Base-by-base conservation (phyloP, 1,284 basidiomycete species). In the Grifola frondosa region DNA sequence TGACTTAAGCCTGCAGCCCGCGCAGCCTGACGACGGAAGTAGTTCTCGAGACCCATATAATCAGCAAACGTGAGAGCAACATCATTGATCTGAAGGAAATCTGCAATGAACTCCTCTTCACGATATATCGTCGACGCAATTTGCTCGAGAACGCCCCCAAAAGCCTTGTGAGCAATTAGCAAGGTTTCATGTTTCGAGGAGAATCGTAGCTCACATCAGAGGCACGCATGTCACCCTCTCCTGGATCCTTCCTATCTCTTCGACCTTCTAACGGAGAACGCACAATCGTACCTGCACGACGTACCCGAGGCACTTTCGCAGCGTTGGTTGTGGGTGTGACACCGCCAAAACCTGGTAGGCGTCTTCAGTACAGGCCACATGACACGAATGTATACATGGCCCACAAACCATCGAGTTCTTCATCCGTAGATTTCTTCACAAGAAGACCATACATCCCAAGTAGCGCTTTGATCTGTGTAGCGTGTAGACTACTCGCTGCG, bases 11-110 rank as follows among this genome's bases (percentile, higher is more conserved):
- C 83, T 12, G 77, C 74, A 34, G 78, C 74, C n/a, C 87, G 74
- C 8, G 87, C 77, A 3, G 96, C 96, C 58, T 97, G 89, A 28
- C 95, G 76, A 19, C 91, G 77, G 73, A 97, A 98, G 67, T 97
- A 98, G 42, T 85, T 90, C 62, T 98, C 96, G 48, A 99, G 70
- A 36, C 86, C 84, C 81, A 94, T 91, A 58, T 97, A 95, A 66
- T 98, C 96, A 8, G 96, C 96, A 65, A 94, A 99, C 0, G 96
- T 97, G 15, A 91, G 75, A 19, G 83, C 83, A 32, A 84, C 80
- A 58, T 96, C 91, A 51, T 89, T 87, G 60, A 97, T 88, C 61
- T 96, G 93, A 32, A 99, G 70, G 63, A 98, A 94, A 55, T 95
- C 90, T 8, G 85, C 80, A 49, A 98, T 84, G 66, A 98, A 98